phyloP scores from a whole-genome alignment of 352 stramenopile genomes.

The Phytophthora aleatoria region DNA sequence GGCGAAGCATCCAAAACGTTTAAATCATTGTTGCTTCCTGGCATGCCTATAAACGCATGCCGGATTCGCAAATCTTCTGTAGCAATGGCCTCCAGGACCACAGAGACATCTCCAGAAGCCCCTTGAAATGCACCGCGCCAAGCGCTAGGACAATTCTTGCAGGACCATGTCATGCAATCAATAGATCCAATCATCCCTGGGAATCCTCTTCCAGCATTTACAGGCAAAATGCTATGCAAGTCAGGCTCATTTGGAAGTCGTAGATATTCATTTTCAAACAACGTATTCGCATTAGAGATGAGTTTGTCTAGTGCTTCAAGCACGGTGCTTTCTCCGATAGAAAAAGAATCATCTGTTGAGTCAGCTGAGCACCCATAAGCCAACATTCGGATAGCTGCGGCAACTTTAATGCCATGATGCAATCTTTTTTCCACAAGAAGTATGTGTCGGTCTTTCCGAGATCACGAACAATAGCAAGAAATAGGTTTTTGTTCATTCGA shows the following conservation, averaged over 20 bases:
- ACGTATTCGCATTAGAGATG: background rate
- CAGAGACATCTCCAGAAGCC: background rate
- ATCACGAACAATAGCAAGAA: background rate
- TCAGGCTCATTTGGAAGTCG: background rate
- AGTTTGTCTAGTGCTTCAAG: background rate
- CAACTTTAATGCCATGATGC: background rate
- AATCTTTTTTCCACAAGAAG: background rate
- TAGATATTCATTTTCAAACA: background rate
- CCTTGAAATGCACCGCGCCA: slow-evolving; percentile 14
- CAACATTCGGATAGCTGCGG: background rate
- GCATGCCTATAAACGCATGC: slow-evolving; percentile 5
- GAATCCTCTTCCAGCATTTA: background rate
- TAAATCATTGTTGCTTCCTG: slow-evolving; percentile 7
- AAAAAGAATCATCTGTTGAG: background rate
- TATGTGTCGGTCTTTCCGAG: background rate
- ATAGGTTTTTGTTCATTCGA: background rate
- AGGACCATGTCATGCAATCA: background rate
- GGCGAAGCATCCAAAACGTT: slow-evolving; percentile 9
- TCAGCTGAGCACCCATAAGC: background rate
- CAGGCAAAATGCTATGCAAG: background rate
- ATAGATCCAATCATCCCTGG: background rate
- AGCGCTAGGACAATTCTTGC: slow-evolving; percentile 14
- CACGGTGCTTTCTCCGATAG: background rate
- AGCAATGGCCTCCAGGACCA: slow-evolving; percentile 11
- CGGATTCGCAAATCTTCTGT: slow-evolving; percentile 1